Base-by-base conservation (phyloP, 2,329 filamentous ascomycete species). In the Orbilia javanica region DNA sequence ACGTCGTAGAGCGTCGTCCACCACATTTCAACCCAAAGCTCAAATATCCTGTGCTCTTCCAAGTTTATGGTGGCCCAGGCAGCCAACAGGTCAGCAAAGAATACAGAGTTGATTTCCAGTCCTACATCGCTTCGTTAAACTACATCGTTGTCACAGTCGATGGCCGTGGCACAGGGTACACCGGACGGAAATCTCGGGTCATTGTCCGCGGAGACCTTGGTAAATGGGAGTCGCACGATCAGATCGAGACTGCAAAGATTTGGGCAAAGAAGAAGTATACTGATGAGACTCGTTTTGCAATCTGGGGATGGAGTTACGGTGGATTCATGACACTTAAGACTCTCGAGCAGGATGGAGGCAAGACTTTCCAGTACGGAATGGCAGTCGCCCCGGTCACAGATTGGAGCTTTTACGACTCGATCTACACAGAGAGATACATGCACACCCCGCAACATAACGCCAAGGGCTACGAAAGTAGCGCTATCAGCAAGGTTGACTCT, bases 301-400 rank as follows among this genome's bases (percentile, higher is more conserved):
- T 99, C 83, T 99, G 96, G 96, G 96, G 96, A 57, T 99, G 96
- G 96, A 97, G 93, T 79, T 99, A 96, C 83, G 96, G 96, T 73
- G 96, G 96, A 10, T 99, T 97, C 86, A 92, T 93, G 87, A 93
- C 96, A 4, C 88, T 99, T 82, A 99, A 99, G 86, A 96, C 93
- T 0, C 90, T 99, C 11, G 96, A 99, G 86, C 88, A 90, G 79
- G 96, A 99, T 83, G 95, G 90, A 7, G 96, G 96, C 4, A 84
- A 89, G 82, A 98, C 94, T 0, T 99, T 97, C 86, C 91, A 91
- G 80, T 99, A 99, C 84, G 96, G 96, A 81, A 97, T 99, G 92
- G 94, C 96, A 5, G 96, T 99, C 64, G 96, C 96, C 0, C 96
- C 96, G 18, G 96, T 99, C n/a, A 98, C 95, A 0, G 94, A 99